Conservation (phyloP, 2,329 filamentous ascomycete species). For the Juglanconis oblonga region DNA sequence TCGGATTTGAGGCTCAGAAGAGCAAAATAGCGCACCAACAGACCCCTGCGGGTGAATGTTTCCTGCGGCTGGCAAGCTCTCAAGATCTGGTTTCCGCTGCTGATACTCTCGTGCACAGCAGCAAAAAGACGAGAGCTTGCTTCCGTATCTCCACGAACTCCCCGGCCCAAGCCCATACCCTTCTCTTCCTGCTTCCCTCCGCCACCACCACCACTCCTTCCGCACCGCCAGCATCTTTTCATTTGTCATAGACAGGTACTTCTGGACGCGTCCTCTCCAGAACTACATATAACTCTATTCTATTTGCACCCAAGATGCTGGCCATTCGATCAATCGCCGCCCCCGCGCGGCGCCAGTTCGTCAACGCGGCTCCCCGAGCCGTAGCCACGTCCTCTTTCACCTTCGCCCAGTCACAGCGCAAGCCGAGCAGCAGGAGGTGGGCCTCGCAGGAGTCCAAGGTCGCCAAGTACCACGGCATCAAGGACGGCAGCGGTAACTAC, state of each 20-base stretch:
- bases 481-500: slow-evolving; percentile 92
- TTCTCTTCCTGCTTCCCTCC: background rate
- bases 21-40: slow-evolving; percentile 16
- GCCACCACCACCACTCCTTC: background rate
- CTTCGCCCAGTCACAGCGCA: slow-evolving; percentile 32
- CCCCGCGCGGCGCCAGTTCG: slow-evolving; percentile 74
- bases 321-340: slow-evolving; percentile 74
- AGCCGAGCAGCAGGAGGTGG: slow-evolving; percentile 59
- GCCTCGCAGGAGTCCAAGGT: slow-evolving; percentile 67
- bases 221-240: slow-evolving; percentile 4
- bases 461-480: slow-evolving; percentile 89
- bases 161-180: background rate
- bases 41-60: slow-evolving; percentile 15
- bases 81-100: slow-evolving; percentile 1
- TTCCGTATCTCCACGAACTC: background rate
- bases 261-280: background rate
- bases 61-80: slow-evolving; percentile 13
- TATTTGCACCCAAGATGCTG: slow-evolving; percentile 59
- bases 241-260: slow-evolving; percentile 4
- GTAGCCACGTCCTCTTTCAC: slow-evolving; percentile 22
- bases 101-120: background rate
- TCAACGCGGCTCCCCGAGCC: slow-evolving; percentile 64
- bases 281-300: background rate
- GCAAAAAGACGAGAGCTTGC: background rate
- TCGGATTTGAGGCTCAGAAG: slow-evolving; percentile 15